Conservation (phyloP, 495 filamentous ascomycete species). For the Trichoderma orchidacearum region DNA sequence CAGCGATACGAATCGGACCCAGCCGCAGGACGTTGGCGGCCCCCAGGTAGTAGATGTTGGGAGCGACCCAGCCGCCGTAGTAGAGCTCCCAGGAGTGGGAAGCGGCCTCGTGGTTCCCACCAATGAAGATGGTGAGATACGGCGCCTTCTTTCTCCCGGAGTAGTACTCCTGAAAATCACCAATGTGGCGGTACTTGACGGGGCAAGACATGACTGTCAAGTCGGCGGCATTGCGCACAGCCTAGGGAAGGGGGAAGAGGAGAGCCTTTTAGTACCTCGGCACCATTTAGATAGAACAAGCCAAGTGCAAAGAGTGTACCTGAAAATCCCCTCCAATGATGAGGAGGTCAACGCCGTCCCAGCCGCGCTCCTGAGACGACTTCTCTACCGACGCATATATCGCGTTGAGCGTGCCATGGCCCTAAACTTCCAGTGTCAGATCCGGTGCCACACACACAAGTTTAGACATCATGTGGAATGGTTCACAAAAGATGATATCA, state of each 20-base stretch:
- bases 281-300: background rate
- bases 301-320: conserved; percentile 22
- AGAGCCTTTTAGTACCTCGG: background rate
- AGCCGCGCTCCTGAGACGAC: conserved; percentile 49
- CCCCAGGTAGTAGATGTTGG: conserved; percentile 92
- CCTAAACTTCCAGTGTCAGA: conserved; percentile 40
- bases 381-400: conserved; percentile 68
- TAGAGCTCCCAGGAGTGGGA: conserved; percentile 80
- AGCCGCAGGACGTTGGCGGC: conserved; percentile 76
- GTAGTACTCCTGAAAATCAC: conserved; percentile 91
- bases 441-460: too few species aligned
- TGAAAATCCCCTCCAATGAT: conserved; percentile 92
- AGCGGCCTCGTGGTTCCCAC: conserved; percentile 88
- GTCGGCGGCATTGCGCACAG: conserved; percentile 78
- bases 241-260: conserved; percentile 33
- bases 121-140: conserved; percentile 81
- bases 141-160: conserved; percentile 63
- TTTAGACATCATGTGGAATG: background rate
- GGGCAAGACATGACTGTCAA: conserved; percentile 79
- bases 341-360: conserved; percentile 65
- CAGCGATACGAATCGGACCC: conserved; percentile 77
- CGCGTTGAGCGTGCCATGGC: conserved; percentile 77
- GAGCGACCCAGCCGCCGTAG: conserved; percentile 94
- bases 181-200: conserved; percentile 64
- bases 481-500: conserved; percentile 1